Evolutionary conservation across 2,329 filamentous ascomycete genomes (phyloP), one percentile per base, ranked within the genome.

Genomic region (Neopestalotiopsis clavispora): DNA sequence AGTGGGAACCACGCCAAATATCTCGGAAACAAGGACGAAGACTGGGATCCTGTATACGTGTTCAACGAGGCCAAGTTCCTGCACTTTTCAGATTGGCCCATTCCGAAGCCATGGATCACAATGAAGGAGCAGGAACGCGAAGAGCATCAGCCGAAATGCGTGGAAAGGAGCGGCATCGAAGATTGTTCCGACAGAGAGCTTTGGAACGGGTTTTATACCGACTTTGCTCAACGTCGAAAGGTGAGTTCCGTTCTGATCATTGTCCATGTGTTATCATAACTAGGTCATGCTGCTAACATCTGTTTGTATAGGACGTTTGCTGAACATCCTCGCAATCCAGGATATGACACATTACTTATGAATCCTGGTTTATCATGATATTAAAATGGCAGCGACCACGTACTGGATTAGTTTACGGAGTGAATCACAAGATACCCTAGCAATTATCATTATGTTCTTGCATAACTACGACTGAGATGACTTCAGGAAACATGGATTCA

Each of bases 31-130:
- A 74, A 78, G 34, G 71, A 74, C 1, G 87, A 88, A 70, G 72
- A 74, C 2, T 93, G 90, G 89, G 86, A 92, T 73, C 84, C 90
- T 0, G 74, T 79, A n/a, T 69, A 72, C 56, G 83, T 84, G 1
- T 81, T 87, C 66, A 83, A 84, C 14, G 89, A 92, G 73, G 88
- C 89, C 6, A 92, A 91, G 71, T 83, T 91, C 4, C 81, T 93
- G 2, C 91, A 93, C 76, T 93, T 93, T 76, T 91, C 88, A 13
- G 91, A 94, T 74, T 92, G 88, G 88, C 91, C 91, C 1, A 73
- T 92, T 5, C 90, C 90, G 0, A 93, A 93, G 69, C 84, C 84
- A 0, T 86, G 84, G 84, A 69, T 78, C 28, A 14, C 69, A 1
- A 73, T 75, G 73, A 67, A 73, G 5, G 74, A 77, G n/a, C 40